A percentile compares a stretch with the other conserved stretches of the same genome.
Conservation (phyloP, 139 green algal genomes). For the Cymbomonas tetramitiformis region DNA sequence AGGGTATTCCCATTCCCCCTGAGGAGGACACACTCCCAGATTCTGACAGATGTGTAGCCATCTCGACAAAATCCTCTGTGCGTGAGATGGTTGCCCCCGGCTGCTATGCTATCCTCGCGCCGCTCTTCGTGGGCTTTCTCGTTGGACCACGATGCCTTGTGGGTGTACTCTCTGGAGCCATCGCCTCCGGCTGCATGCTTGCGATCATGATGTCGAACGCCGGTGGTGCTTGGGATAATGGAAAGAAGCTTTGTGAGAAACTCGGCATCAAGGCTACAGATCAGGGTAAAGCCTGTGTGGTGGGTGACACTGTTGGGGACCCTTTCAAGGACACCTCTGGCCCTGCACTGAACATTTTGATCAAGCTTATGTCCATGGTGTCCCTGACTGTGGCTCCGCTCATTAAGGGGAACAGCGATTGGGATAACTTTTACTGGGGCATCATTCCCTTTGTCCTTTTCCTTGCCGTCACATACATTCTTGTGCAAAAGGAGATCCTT, state of each 20-base stretch:
- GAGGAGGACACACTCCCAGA: conserved; percentile 11
- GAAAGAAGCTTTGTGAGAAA: conserved; percentile 35
- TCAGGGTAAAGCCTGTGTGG: conserved; percentile 32
- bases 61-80: conserved; percentile 21
- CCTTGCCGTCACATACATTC: no score
- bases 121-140: conserved; percentile 22
- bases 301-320: conserved; percentile 41
- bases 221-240: conserved; percentile 37
- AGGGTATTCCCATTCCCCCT: no score
- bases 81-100: conserved; percentile 34
- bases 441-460: no score
- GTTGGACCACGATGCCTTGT: conserved; percentile 25
- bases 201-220: conserved; percentile 24
- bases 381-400: conserved; percentile 26
- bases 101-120: conserved; percentile 19
- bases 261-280: conserved; percentile 17
- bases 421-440: no score
- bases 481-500: no score
- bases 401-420: neutral
- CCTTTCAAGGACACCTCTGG: conserved; percentile 42
- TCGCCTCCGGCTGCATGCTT: conserved; percentile 12
- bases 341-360: conserved; percentile 37
- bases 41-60: conserved; percentile 26
- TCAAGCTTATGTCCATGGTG: conserved; percentile 39
- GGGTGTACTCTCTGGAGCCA: conserved; percentile 14